phyloP scores from a whole-genome alignment of 2,329 filamentous ascomycete species.

The Diplodia sapinea region DNA sequence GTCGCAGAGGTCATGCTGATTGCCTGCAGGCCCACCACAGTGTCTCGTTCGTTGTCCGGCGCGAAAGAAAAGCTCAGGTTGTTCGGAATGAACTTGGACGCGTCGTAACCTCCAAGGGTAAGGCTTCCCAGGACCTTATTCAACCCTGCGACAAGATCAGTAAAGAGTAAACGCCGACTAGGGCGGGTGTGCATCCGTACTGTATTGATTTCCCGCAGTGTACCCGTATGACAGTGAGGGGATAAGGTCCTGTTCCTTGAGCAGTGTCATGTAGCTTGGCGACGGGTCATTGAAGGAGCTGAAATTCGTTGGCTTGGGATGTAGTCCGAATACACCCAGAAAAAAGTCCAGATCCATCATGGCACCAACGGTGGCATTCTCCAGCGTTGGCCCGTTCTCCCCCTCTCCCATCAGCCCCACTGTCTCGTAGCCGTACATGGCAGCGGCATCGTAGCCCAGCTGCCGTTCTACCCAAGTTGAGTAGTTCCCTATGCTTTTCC shows the following conservation, averaged over 20 bases:
- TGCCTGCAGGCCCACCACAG: slow-evolving; percentile 39
- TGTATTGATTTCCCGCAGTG: slow-evolving; percentile 47
- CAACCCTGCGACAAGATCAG: slow-evolving; percentile 23
- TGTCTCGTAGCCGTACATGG: slow-evolving; percentile 46
- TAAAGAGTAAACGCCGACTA: not conserved
- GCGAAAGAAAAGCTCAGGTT: slow-evolving; percentile 40
- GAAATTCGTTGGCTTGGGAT: slow-evolving; percentile 49
- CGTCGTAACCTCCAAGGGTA: slow-evolving; percentile 50
- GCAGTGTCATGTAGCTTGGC: slow-evolving; percentile 42
- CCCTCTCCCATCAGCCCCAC: slow-evolving; percentile 41
- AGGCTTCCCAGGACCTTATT: slow-evolving; percentile 43
- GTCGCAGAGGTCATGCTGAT: slow-evolving; percentile 38
- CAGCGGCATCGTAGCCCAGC: slow-evolving; percentile 42
- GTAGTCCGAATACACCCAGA: slow-evolving; percentile 49
- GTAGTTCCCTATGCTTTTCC: slow-evolving; percentile 44
- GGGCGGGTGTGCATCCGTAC: slow-evolving; percentile 14
- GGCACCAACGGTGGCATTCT: slow-evolving; percentile 47
- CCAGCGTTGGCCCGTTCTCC: slow-evolving; percentile 39
- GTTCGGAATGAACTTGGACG: slow-evolving; percentile 40
- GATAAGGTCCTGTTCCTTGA: slow-evolving; percentile 41
- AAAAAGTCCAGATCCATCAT: slow-evolving; percentile 46
- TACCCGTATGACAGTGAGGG: slow-evolving; percentile 49
- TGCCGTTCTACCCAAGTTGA: slow-evolving; percentile 37
- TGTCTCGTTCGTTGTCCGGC: slow-evolving; percentile 40
- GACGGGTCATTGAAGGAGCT: slow-evolving; percentile 43